Evolutionary conservation across 441 rosid species (phyloP).

Genomic region (Omphalea diandra): DNA sequence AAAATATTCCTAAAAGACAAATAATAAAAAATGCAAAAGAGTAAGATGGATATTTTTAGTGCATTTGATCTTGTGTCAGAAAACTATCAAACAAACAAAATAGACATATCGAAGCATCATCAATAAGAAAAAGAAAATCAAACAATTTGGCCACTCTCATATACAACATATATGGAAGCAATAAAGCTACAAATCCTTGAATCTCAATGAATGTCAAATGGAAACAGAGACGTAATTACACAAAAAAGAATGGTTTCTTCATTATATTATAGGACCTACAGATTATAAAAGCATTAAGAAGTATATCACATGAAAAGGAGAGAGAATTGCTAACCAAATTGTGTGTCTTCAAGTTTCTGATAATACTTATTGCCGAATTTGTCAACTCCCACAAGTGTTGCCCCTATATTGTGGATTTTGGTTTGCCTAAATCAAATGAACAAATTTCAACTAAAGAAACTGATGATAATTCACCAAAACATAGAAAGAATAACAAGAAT

Average conservation of each 20-base stretch:
- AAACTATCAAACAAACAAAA: background rate
- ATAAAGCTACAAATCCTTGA: too few relatives aligned
- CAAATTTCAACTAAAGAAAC: background rate
- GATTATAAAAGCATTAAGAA: background rate
- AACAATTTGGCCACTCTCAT: slow-evolving; percentile 2
- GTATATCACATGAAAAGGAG: background rate
- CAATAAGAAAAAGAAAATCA: background rate
- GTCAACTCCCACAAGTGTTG: slow-evolving; percentile 81
- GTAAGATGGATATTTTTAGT: background rate
- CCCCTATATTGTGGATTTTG: slow-evolving; percentile 88
- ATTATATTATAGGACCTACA: background rate
- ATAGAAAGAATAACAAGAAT: background rate
- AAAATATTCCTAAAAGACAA: background rate
- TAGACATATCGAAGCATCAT: background rate
- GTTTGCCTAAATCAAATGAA: slow-evolving; percentile 70
- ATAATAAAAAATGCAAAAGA: background rate
- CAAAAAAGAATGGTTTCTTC: background rate
- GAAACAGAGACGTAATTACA: background rate
- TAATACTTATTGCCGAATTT: slow-evolving; percentile 92
- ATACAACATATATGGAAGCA: background rate
- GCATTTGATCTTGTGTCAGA: background rate
- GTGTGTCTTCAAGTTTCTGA: slow-evolving; percentile 66
- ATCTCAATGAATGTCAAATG: background rate
- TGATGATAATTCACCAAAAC: background rate
- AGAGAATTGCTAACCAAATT: slow-evolving; percentile 53